These are phyloP conservation scores for Westerdykella ornata DNA, from an alignment of 2,329 filamentous ascomycete species.

Conservation along the genomic window DNA sequence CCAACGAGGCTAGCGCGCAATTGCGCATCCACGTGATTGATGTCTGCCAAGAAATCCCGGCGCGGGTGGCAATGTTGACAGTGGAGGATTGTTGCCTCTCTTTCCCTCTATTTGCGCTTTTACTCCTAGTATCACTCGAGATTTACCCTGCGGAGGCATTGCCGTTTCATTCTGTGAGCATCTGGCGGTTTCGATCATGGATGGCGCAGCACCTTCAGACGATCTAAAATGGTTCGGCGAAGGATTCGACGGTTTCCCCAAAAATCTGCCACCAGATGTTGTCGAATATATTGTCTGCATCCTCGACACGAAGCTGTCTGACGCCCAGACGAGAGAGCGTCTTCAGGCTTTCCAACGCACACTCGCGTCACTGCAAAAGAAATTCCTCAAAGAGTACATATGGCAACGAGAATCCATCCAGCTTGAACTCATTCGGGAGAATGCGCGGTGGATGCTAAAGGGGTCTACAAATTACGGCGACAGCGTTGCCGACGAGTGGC, in stretches of 20 bases:
- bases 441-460: conserved; percentile 57
- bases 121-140: not conserved
- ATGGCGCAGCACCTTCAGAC: conserved; percentile 40
- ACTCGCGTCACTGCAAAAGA: conserved; percentile 56
- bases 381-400: conserved; percentile 75
- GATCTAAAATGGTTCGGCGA: conserved; percentile 61
- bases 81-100: too few relatives aligned
- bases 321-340: conserved; percentile 54
- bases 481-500: conserved; percentile 94
- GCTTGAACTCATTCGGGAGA: conserved; percentile 56
- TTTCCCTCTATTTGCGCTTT: not conserved
- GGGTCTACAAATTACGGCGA: conserved; percentile 86
- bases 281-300: conserved; percentile 79
- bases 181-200: conserved; percentile 8
- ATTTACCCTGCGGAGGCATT: not conserved
- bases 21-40: not conserved
- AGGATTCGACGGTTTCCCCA: conserved; percentile 59
- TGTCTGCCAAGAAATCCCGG: not conserved
- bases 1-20: not conserved
- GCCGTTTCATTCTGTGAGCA: not conserved
- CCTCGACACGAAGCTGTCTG: conserved; percentile 51
- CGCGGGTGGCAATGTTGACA: too few relatives aligned
- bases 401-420: conserved; percentile 85
- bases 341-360: conserved; percentile 68
- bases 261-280: conserved; percentile 69